Base-by-base conservation (phyloP, 345 rosid species). In the Anacardium occidentale region DNA sequence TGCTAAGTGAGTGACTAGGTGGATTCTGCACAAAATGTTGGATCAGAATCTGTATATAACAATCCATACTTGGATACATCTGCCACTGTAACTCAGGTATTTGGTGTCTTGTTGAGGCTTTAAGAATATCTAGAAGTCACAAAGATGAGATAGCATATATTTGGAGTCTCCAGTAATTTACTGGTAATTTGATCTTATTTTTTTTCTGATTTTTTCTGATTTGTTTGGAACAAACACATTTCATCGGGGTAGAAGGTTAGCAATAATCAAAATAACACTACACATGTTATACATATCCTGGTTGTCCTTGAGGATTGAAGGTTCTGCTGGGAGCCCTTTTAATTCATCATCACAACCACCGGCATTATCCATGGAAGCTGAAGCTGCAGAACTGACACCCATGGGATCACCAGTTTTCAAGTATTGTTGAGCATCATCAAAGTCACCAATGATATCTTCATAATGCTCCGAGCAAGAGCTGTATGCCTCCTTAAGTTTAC, bases 211-310 rank as follows among this genome's bases (percentile, higher is more conserved):
- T 9, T 10, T 44, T 8, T 14, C 24, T 0, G 37, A 40, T 62
- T 2, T 14, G 1, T 40, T 37, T 22, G 15, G 3, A 5, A 8
- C n/a, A 64, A 10, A 64, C 45, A 42, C 52, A 5, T 22, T 64
- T 47, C 4, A 64, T 22, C 4, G 7, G 4, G 37, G 68, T 10
- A 64, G 67, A 44, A 45, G 67, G 78, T 82, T 76, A 0, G 83
- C 68, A 63, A 77, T 72, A 69, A 72, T 77, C 29, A 79, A 78
- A 61, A 74, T 54, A 52, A 82, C 74, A 9, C 69, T 62, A 53
- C 78, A 76, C 7, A 72, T 74, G 40, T 64, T 67, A 66, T 76
- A 55, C 32, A 80, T 69, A 17, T 76, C 80, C 24, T 54, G 68
- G 37, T 24, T 82, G 47, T 67, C 74, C 66, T 80, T 42, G 21